Percentiles rank a stretch among this genome's conserved stretches.
Evolutionary conservation across 768 basidiomycete species (phyloP).

Genomic region (Leccinum boreale): DNA sequence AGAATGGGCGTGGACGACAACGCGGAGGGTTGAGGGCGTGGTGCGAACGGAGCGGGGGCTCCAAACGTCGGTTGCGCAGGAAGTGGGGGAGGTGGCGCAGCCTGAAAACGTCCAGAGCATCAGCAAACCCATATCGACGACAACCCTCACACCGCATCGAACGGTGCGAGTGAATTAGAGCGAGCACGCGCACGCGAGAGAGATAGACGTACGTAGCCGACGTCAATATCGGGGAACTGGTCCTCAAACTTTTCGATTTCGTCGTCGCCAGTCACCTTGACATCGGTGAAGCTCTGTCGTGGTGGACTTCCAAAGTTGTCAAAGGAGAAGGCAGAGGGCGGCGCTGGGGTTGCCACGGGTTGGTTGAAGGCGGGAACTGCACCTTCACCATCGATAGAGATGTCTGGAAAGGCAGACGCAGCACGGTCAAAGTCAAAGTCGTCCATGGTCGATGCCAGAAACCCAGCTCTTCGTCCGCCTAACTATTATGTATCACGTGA

Average conservation of each 20-base stretch:
- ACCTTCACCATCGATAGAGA: slow-evolving; percentile 65
- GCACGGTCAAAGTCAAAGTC: slow-evolving; percentile 80
- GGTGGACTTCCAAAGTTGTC: slow-evolving; percentile 59
- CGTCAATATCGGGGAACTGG: slow-evolving; percentile 80
- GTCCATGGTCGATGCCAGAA: slow-evolving; percentile 8
- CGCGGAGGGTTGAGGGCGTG: slow-evolving; percentile 69
- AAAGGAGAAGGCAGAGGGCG: slow-evolving; percentile 56
- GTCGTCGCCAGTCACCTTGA: slow-evolving; percentile 83
- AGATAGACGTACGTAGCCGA: slow-evolving; percentile 36
- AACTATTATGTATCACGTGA: slow-evolving; percentile 8
- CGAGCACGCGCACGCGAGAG: not conserved
- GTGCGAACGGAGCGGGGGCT: slow-evolving; percentile 60
- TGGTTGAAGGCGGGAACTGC: slow-evolving; percentile 47
- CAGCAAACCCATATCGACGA: not conserved
- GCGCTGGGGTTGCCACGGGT: slow-evolving; percentile 27
- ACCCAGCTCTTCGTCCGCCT: not conserved
- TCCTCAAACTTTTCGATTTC: slow-evolving; percentile 83
- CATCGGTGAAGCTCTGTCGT: slow-evolving; percentile 41
- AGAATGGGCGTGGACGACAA: slow-evolving; percentile 73
- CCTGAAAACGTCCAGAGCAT: slow-evolving; percentile 16
- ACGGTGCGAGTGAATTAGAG: not conserved
- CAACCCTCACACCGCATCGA: slow-evolving; percentile 13
- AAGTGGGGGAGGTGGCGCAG: slow-evolving; percentile 31
- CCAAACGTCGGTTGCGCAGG: slow-evolving; percentile 42
- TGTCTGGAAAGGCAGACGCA: slow-evolving; percentile 83